A percentile compares a stretch with the other conserved stretches of the same genome.
Conservation (phyloP, 2,329 filamentous ascomycete species). For the Neopestalotiopsis rosae region DNA sequence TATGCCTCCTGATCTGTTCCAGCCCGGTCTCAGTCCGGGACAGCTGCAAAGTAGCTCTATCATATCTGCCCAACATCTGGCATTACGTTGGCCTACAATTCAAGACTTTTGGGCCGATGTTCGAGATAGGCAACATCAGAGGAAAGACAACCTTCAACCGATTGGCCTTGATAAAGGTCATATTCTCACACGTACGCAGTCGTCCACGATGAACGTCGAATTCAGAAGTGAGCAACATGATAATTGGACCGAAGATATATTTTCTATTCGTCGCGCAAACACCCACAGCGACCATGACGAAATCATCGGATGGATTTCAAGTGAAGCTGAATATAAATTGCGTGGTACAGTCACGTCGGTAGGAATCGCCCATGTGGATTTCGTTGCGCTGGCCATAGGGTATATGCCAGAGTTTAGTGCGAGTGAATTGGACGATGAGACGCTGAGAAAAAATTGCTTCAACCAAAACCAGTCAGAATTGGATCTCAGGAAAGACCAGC, state of each 20-base stretch:
- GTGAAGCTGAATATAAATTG: not conserved
- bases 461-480: not conserved
- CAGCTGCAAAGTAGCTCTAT: not conserved
- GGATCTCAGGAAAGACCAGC: not conserved
- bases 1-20: not conserved
- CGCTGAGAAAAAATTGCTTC: not conserved
- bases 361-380: not conserved
- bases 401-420: not conserved
- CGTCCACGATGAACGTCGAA: not conserved
- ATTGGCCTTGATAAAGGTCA: not conserved
- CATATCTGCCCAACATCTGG: not conserved
- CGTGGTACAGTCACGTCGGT: not conserved
- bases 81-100: not conserved
- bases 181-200: not conserved
- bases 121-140: not conserved
- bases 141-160: rapidly evolving
- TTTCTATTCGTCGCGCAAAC: not conserved
- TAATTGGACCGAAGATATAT: not conserved
- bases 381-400: not conserved
- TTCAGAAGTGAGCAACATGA: not conserved
- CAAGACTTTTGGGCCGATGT: not conserved
- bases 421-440: not conserved
- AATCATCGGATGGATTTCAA: not conserved
- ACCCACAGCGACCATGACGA: not conserved
- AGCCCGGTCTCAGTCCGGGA: not conserved